Percentiles rank a stretch among this genome's conserved stretches.
Conservation (phyloP, 106 monocot species). For the Narthecium ossifragum region DNA sequence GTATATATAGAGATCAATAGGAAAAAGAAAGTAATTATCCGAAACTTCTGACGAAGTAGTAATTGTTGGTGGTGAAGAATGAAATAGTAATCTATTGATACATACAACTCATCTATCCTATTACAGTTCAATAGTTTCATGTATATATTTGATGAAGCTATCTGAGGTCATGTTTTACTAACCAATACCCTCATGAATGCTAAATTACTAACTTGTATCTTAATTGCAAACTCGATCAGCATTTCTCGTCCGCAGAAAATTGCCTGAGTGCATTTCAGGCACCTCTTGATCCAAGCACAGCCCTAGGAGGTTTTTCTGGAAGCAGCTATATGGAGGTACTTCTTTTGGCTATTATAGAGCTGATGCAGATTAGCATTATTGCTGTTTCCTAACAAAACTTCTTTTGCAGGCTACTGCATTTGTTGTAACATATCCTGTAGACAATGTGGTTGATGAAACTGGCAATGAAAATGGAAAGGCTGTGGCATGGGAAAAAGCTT, state of each 20-base stretch:
- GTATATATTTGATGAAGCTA: too few species aligned
- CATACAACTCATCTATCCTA: too few species aligned
- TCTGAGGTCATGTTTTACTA: too few species aligned
- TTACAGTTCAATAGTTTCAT: too few species aligned
- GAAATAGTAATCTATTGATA: too few species aligned
- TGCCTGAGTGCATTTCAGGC: conserved; percentile 91
- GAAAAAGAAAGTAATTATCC: too few species aligned
- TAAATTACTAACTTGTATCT: neutral
- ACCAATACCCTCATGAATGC: too few species aligned
- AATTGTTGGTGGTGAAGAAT: too few species aligned
- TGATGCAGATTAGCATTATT: neutral
- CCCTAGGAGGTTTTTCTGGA: conserved; percentile 85
- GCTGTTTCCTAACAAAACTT: neutral
- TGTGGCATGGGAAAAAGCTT: conserved; percentile 88
- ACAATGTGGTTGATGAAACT: conserved; percentile 65
- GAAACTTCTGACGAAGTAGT: too few species aligned
- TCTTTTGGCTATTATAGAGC: neutral
- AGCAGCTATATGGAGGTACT: conserved; percentile 83
- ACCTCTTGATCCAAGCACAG: conserved; percentile 94
- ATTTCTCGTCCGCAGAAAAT: conserved; percentile 73
- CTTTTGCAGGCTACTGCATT: conserved; percentile 82
- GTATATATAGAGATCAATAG: too few species aligned
- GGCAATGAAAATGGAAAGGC: conserved; percentile 72
- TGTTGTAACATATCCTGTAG: conserved; percentile 93
- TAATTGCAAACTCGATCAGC: conserved; percentile 49